Evolutionary conservation across 768 basidiomycete species (phyloP).

Genomic region (Megacollybia marginata): DNA sequence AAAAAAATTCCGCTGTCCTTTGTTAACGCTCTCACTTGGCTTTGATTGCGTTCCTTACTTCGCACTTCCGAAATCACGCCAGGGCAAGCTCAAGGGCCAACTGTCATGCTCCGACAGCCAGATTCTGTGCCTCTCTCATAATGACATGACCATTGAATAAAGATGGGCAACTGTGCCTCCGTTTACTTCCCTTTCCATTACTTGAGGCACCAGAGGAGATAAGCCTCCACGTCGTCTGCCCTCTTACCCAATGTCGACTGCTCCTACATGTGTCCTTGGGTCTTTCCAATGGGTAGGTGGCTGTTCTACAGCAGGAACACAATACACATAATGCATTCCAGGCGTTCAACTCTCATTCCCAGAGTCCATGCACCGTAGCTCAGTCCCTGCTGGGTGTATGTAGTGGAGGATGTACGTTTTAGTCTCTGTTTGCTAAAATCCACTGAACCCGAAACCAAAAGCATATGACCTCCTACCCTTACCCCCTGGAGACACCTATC

Average conservation of each 20-base stretch:
- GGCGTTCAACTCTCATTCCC: constrained; percentile 31
- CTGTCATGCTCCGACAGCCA: not conserved
- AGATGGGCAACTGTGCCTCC: constrained; percentile 27
- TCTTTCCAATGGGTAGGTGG: constrained; percentile 20
- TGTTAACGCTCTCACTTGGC: not conserved
- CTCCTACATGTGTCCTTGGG: constrained; percentile 11
- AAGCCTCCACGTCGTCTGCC: too few relatives aligned
- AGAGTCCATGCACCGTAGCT: constrained; percentile 40
- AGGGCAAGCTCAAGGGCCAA: not conserved
- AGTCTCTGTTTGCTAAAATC: constrained; percentile 3
- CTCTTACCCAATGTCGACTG: constrained; percentile 8
- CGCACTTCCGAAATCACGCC: not conserved
- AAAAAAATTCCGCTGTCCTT: not conserved
- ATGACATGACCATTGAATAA: constrained; percentile 17
- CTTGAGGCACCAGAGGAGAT: constrained; percentile 4
- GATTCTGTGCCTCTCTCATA: constrained; percentile 5
- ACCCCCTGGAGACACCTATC: constrained; percentile 23
- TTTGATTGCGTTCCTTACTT: constrained; percentile 1
- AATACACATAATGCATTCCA: not conserved
- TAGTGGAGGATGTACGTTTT: constrained; percentile 29
- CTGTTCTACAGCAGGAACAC: not conserved
- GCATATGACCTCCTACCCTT: constrained; percentile 24
- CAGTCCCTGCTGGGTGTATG: constrained; percentile 37
- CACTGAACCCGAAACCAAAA: constrained; percentile 6
- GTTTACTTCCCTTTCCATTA: constrained; percentile 35